Conservation (phyloP, 1,284 basidiomycete species). For the Cerioporus squamosus region DNA sequence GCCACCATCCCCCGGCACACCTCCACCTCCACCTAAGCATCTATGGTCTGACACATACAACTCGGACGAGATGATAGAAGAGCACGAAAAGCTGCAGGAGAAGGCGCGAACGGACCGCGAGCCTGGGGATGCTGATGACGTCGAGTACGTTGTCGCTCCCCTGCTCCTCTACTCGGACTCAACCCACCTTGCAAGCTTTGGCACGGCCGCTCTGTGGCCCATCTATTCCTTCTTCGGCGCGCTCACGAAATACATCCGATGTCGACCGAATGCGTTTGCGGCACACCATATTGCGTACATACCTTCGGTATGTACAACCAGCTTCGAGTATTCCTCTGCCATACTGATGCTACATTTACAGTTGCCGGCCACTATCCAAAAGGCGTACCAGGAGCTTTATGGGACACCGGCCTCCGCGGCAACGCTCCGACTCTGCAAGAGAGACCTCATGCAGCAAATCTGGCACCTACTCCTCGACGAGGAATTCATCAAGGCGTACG, state of each 20-base stretch:
- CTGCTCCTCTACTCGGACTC: slow-evolving; percentile 18
- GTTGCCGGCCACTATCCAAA: no score
- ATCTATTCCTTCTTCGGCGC: slow-evolving; percentile 22
- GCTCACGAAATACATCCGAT: slow-evolving; percentile 29
- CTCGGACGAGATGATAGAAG: slow-evolving; percentile 22
- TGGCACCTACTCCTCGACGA: no score
- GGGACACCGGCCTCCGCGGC: no score
- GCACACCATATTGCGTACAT: slow-evolving; percentile 35
- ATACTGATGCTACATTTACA: no score
- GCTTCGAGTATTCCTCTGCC: no score
- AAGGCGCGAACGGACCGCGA: neutral
- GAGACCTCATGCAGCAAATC: no score
- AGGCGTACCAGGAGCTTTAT: no score
- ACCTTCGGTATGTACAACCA: slow-evolving; percentile 34
- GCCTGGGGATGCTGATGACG: slow-evolving; percentile 5
- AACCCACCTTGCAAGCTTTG: slow-evolving; percentile 19
- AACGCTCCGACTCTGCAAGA: no score
- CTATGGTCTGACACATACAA: slow-evolving; percentile 3
- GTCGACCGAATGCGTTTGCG: slow-evolving; percentile 17
- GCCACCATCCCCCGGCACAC: no score
- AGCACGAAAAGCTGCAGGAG: slow-evolving; percentile 10
- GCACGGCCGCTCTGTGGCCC: slow-evolving; percentile 19
- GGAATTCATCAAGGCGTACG: no score
- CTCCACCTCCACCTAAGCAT: no score
- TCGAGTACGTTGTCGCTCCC: slow-evolving; percentile 18